These are phyloP conservation scores for Fusarium dlaminii DNA, from an alignment of 2,329 filamentous ascomycete species.

Conservation along the genomic window DNA sequence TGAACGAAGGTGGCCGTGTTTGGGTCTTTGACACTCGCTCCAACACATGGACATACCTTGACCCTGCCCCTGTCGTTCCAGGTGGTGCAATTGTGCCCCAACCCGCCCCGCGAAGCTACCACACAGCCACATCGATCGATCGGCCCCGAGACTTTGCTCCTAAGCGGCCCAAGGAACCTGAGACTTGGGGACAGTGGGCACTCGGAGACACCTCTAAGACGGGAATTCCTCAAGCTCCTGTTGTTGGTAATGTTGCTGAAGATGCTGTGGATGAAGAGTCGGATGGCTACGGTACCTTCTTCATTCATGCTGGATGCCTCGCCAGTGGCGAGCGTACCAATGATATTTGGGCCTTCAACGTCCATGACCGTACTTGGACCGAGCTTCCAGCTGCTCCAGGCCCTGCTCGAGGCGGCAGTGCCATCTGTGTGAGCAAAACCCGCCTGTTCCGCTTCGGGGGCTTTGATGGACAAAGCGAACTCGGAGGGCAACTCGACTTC, in stretches of 20 bases:
- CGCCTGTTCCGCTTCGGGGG: conserved; percentile 83
- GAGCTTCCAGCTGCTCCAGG: conserved; percentile 74
- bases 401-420: conserved; percentile 71
- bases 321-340: conserved; percentile 66
- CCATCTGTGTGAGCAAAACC: conserved; percentile 70
- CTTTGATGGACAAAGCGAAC: conserved; percentile 74
- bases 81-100: conserved; percentile 51
- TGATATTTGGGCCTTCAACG: conserved; percentile 83
- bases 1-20: conserved; percentile 78
- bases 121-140: conserved; percentile 67
- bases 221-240: conserved; percentile 68
- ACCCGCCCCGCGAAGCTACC: conserved; percentile 76
- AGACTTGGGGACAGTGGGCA: conserved; percentile 65
- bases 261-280: conserved; percentile 68
- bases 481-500: conserved; percentile 78
- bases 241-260: conserved; percentile 66
- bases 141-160: conserved; percentile 63
- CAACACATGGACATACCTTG: conserved; percentile 71
- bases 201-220: conserved; percentile 63
- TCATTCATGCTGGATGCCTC: conserved; percentile 80
- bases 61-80: conserved; percentile 61
- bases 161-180: conserved; percentile 48
- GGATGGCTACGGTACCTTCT: conserved; percentile 73
- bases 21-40: conserved; percentile 78
- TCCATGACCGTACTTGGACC: conserved; percentile 72